Evolutionary conservation across 2,329 filamentous ascomycete species (phyloP), one percentile per base, ranked within the genome.

Genomic region (Mycocentrospora acerina): DNA sequence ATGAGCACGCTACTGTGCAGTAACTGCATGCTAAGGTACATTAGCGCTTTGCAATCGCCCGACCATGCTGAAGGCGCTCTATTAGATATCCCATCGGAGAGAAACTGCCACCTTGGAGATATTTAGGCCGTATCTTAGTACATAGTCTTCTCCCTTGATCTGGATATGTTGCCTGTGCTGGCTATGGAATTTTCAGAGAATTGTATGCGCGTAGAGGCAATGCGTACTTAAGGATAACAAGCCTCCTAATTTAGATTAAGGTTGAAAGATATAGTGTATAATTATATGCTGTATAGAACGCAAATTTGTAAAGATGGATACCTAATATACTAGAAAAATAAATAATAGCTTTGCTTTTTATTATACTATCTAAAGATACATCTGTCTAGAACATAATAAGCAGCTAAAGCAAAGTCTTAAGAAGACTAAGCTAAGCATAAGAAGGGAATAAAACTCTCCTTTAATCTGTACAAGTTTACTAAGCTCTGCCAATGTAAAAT

Each of bases 321-420:
- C 34, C 34, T 4, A 35, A 19, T 18, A 35, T 27, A 3, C 34
- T 15, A 13, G 34, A 36, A 28, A 36, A 29, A 22, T 36, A 28
- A 14, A 29, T 11, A n/a, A 35, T 28, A 7, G 25, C 32, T 35
- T 35, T 35, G 25, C 15, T 13, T 9, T 22, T 18, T 15, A 22
- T n/a, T n/a, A n/a, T n/a, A n/a, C n/a, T n/a, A n/a, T n/a, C n/a
- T n/a, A n/a, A n/a, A n/a, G n/a, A n/a, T n/a, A n/a, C n/a, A n/a
- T n/a, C n/a, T n/a, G n/a, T n/a, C n/a, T n/a, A n/a, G n/a, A n/a
- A n/a, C n/a, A n/a, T n/a, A n/a, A n/a, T n/a, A n/a, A n/a, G n/a
- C n/a, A n/a, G n/a, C n/a, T n/a, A n/a, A n/a, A n/a, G n/a, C n/a
- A n/a, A n/a, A n/a, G n/a, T n/a, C n/a, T n/a, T n/a, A n/a, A n/a